phyloP scores from a whole-genome alignment of 768 basidiomycete species.

The Tricholoma furcatifolium region DNA sequence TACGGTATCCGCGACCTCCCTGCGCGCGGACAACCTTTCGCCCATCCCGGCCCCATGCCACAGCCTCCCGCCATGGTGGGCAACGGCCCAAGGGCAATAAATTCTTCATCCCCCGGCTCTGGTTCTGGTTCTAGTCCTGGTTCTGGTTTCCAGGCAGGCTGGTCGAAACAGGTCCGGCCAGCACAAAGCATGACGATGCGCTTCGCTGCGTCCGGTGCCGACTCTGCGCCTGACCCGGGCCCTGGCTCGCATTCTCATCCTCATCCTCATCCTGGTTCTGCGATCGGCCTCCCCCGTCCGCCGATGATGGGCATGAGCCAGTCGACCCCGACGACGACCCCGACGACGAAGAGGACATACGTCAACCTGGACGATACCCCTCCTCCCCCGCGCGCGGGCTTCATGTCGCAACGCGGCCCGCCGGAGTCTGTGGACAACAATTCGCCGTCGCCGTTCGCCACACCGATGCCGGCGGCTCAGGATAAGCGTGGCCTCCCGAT shows the following conservation, averaged over 20 bases:
- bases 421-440: not conserved
- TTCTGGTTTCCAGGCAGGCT: slow-evolving; percentile 1
- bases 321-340: not conserved
- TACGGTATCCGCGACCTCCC: slow-evolving; percentile 49
- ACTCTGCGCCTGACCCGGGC: not conserved
- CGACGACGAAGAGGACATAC: too few species aligned
- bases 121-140: not conserved
- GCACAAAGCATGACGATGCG: slow-evolving; percentile 21
- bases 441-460: not conserved
- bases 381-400: slow-evolving; percentile 15
- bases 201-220: slow-evolving; percentile 10
- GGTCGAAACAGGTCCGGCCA: slow-evolving; percentile 1
- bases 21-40: slow-evolving; percentile 4
- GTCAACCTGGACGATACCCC: slow-evolving; percentile 19
- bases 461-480: not conserved
- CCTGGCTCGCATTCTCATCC: too few species aligned
- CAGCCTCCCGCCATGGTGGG: slow-evolving; percentile 7
- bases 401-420: slow-evolving; percentile 8
- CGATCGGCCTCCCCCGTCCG: slow-evolving; percentile 11
- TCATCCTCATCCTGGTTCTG: too few species aligned
- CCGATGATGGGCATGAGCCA: slow-evolving; percentile 6
- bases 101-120: slow-evolving; percentile 4
- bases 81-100: not conserved
- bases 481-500: slow-evolving; percentile 13
- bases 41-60: slow-evolving; percentile 12